Evolutionary conservation across 768 basidiomycete species (phyloP).

Genomic region (Termitomyces sp.): DNA sequence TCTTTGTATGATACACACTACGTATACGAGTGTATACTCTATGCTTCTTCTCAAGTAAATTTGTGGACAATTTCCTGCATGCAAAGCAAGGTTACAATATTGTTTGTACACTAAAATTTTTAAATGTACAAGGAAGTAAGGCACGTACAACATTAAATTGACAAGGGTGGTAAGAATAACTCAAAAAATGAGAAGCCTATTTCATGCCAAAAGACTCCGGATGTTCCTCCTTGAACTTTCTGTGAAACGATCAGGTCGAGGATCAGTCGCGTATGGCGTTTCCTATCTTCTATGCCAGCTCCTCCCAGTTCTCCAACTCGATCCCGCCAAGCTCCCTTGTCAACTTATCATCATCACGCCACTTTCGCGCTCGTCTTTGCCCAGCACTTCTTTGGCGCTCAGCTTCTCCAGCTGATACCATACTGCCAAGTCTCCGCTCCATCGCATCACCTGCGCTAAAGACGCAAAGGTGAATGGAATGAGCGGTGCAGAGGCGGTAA

Average conservation of each 20-base stretch:
- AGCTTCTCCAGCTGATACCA: constrained; percentile 33
- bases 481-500: constrained; percentile 54
- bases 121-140: constrained; percentile 1
- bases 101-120: neutral
- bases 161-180: neutral
- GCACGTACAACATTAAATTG: neutral
- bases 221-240: constrained; percentile 43
- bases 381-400: constrained; percentile 37
- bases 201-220: neutral
- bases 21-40: neutral
- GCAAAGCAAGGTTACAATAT: neutral
- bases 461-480: constrained; percentile 48
- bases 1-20: no score
- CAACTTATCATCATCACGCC: constrained; percentile 48
- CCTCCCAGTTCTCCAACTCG: constrained; percentile 38
- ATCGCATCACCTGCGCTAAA: constrained; percentile 29
- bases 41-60: neutral
- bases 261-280: constrained; percentile 64
- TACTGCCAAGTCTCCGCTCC: constrained; percentile 39
- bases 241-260: constrained; percentile 59
- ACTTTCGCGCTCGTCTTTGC: constrained; percentile 35
- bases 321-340: constrained; percentile 45
- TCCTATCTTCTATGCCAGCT: constrained; percentile 41
- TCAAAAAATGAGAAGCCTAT: neutral
- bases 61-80: neutral